phyloP scores from a whole-genome alignment of 2,329 filamentous ascomycete species.

The Pestalotiopsis sp. region DNA sequence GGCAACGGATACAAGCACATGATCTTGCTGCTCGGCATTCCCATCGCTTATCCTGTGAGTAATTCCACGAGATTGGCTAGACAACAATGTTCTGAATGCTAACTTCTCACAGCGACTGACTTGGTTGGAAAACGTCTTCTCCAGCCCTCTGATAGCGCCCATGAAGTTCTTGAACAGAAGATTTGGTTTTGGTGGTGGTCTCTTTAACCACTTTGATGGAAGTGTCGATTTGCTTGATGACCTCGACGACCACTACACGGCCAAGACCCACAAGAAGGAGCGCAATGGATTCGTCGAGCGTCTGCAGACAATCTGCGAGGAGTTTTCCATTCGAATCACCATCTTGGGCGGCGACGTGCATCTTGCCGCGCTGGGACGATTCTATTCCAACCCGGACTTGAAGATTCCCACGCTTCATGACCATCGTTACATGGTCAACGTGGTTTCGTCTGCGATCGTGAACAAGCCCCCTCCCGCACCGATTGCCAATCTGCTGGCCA shows the following conservation, averaged over 20 bases:
- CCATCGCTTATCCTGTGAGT: constrained; percentile 78
- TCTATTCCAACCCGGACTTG: constrained; percentile 87
- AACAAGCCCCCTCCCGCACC: constrained; percentile 89
- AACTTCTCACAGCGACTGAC: constrained; percentile 68
- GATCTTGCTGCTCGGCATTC: constrained; percentile 84
- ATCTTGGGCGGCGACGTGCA: constrained; percentile 96
- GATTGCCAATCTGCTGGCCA: constrained; percentile 88
- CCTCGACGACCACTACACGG: constrained; percentile 95
- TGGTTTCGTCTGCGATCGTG: constrained; percentile 92
- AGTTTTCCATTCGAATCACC: constrained; percentile 87
- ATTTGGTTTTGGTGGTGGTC: constrained; percentile 79
- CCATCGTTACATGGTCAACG: constrained; percentile 92
- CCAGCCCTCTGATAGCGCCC: constrained; percentile 83
- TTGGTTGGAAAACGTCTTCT: constrained; percentile 94
- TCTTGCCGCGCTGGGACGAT: constrained; percentile 86
- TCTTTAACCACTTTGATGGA: constrained; percentile 95
- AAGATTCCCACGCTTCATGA: constrained; percentile 79
- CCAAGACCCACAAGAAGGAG: constrained; percentile 88
- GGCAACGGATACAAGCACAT: constrained; percentile 86
- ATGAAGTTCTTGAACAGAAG: constrained; percentile 89
- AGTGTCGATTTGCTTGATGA: constrained; percentile 92
- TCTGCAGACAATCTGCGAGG: constrained; percentile 80
- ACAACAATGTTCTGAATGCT: constrained; percentile 18
- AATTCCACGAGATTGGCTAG: constrained; percentile 16
- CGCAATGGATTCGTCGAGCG: constrained; percentile 77